Percentiles rank a stretch among this genome's conserved stretches.
These are phyloP conservation scores for Mortierella claussenii DNA, from an alignment of 192 early-diverging fungal genomes.

Conservation along the genomic window DNA sequence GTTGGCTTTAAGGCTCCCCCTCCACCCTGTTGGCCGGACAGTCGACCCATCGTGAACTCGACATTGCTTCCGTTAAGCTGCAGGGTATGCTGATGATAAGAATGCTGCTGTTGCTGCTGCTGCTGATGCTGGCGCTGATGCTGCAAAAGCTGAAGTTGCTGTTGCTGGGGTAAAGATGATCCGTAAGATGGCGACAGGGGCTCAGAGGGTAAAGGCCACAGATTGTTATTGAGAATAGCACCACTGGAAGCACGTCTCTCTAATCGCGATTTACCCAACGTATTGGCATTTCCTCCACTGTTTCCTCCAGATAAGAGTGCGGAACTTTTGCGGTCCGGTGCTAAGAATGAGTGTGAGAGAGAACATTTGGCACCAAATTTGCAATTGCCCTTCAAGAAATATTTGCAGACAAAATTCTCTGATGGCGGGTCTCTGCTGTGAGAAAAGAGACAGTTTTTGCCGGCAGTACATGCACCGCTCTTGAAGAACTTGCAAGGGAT, in stretches of 20 bases:
- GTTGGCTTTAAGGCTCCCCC: constrained; percentile 20
- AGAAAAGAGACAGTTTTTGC: constrained; percentile 78
- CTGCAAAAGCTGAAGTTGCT: too few species aligned
- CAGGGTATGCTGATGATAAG: constrained; percentile 11
- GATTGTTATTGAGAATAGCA: constrained; percentile 37
- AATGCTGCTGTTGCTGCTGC: too few species aligned
- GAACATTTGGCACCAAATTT: constrained; percentile 84
- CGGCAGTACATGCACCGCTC: constrained; percentile 79
- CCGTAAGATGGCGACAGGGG: constrained; percentile 43
- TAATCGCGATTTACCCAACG: constrained; percentile 17
- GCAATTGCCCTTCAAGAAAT: constrained; percentile 83
- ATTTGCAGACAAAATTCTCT: constrained; percentile 77
- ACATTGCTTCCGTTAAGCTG: constrained; percentile 29
- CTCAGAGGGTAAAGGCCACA: constrained; percentile 38
- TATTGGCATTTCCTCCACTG: too few species aligned
- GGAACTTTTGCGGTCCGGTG: constrained; percentile 45
- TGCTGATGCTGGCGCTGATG: too few species aligned
- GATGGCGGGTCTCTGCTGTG: constrained; percentile 72
- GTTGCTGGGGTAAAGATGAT: constrained; percentile 18
- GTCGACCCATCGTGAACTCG: constrained; percentile 37
- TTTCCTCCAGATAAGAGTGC: constrained; percentile 23
- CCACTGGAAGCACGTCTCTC: constrained; percentile 46
- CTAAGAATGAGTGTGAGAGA: constrained; percentile 61
- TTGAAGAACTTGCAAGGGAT: constrained; percentile 87
- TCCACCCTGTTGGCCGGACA: constrained; percentile 15